Conservation (phyloP, 192 early-diverging fungal genomes). For the Gaertneriomyces semiglobifer region DNA sequence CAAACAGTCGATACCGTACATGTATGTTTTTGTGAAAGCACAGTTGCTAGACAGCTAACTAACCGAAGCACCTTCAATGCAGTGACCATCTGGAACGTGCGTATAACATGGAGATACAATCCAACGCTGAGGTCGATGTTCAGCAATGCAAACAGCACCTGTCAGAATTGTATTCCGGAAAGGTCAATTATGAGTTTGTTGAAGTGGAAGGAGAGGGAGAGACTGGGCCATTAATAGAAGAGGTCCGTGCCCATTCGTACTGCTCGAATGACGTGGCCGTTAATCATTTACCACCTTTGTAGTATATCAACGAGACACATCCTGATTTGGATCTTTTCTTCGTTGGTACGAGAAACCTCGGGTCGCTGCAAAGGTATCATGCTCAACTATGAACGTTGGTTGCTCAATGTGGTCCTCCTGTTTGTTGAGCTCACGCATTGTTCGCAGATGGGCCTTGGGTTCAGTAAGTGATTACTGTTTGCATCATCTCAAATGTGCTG, state of each 20-base stretch:
- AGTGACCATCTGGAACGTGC: slow-evolving; percentile 35
- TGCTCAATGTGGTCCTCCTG: background rate
- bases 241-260: slow-evolving; percentile 7
- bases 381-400: background rate
- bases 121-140: slow-evolving; percentile 22
- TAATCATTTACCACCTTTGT: background rate
- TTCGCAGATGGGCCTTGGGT: slow-evolving; percentile 31
- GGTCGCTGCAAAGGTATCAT: slow-evolving; percentile 22
- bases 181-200: slow-evolving; percentile 30
- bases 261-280: background rate
- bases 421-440: background rate
- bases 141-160: slow-evolving; percentile 25
- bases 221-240: slow-evolving; percentile 34
- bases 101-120: slow-evolving; percentile 36
- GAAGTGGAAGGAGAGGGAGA: slow-evolving; percentile 36
- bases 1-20: slow-evolving; percentile 26
- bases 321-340: slow-evolving; percentile 29
- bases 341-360: slow-evolving; percentile 28
- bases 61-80: background rate
- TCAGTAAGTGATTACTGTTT: slow-evolving; percentile 37
- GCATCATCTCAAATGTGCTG: slow-evolving; percentile 26
- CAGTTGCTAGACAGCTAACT: too few relatives aligned
- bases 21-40: slow-evolving; percentile 8
- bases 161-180: background rate
- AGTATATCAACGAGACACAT: slow-evolving; percentile 28